Base-by-base conservation (phyloP, 2,329 filamentous ascomycete species). In the Hymenoscyphus scutula region DNA sequence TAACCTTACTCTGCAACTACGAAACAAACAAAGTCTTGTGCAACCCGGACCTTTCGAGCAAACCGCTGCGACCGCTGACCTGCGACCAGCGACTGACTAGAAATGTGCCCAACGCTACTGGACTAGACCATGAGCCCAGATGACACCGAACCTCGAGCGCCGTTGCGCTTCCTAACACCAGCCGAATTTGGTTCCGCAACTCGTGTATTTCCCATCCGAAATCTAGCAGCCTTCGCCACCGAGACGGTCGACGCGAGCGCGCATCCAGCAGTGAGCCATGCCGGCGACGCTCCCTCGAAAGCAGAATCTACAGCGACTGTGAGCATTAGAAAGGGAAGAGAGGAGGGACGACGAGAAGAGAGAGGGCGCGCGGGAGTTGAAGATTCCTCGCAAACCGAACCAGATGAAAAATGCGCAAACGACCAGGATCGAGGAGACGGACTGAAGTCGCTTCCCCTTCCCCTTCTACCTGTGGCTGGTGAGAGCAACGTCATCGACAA, bases 181-280 rank as follows among this genome's bases (percentile, higher is more conserved):
- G 59, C 62, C n/a, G 64, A 66, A 10, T 66, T 70, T 29, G 54
- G 32, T 5, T 60, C 68, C 25, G 69, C 69, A 45, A n/a, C n/a
- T n/a, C 65, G 69, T 2, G 59, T 71, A 5, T 70, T 69, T 60
- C 68, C 69, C 7, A 70, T 71, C 37, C 65, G 69, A 25, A 68
- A 67, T 65, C 59, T 70, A 23, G 37, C n/a, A n/a, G n/a, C n/a
- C n/a, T n/a, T 69, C 41, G 32, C 45, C 17, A 56, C 30, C 4
- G 51, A 53, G 2, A 29, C 25, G 25, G 37, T 30, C 19, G 37
- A 19, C 2, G 19, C 15, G 8, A 10, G n/a, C n/a, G n/a, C n/a
- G n/a, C n/a, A n/a, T n/a, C n/a, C n/a, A n/a, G n/a, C n/a, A n/a
- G n/a, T 13, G 13, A 17, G 17, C 17, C 10, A 3, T n/a, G 6